A percentile compares a stretch with the other conserved stretches of the same genome.
These are phyloP conservation scores for Cutaneotrichosporon curvatum DNA, from an alignment of 1,284 basidiomycete genomes.

Conservation along the genomic window DNA sequence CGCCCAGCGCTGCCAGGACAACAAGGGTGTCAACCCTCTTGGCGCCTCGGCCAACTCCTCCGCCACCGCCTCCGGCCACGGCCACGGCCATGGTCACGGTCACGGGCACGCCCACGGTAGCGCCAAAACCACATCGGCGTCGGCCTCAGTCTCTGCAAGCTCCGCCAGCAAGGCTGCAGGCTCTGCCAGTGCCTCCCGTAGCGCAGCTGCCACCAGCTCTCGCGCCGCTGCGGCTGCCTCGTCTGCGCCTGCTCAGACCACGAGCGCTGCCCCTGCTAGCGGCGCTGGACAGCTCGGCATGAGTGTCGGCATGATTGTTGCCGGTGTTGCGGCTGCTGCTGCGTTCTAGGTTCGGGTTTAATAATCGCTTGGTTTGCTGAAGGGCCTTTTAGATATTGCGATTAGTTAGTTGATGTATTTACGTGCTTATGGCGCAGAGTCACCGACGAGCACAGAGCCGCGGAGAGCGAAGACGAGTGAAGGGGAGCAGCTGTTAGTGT, in stretches of 20 bases:
- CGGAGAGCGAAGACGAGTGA: too few relatives aligned
- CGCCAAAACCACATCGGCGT: too few relatives aligned
- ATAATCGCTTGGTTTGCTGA: too few relatives aligned
- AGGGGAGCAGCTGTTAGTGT: too few relatives aligned
- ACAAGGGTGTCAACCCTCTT: conserved; percentile 1
- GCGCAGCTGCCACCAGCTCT: background rate
- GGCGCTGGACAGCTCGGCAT: background rate
- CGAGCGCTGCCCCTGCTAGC: background rate
- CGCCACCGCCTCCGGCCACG: background rate
- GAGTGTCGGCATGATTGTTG: background rate
- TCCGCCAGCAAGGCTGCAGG: background rate
- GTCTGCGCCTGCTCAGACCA: background rate
- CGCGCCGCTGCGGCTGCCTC: background rate
- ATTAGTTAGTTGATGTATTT: too few relatives aligned
- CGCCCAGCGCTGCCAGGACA: background rate
- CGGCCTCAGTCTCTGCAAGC: background rate
- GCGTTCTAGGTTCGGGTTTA: too few relatives aligned
- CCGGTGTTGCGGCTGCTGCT: background rate
- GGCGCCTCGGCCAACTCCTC: background rate
- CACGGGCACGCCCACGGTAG: background rate
- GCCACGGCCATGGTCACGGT: background rate
- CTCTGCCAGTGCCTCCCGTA: background rate
- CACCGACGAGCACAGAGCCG: too few relatives aligned
- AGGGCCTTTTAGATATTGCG: too few relatives aligned
- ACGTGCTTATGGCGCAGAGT: too few relatives aligned